Conservation (phyloP, 1,284 basidiomycete species). For the Tilletia horrida region DNA sequence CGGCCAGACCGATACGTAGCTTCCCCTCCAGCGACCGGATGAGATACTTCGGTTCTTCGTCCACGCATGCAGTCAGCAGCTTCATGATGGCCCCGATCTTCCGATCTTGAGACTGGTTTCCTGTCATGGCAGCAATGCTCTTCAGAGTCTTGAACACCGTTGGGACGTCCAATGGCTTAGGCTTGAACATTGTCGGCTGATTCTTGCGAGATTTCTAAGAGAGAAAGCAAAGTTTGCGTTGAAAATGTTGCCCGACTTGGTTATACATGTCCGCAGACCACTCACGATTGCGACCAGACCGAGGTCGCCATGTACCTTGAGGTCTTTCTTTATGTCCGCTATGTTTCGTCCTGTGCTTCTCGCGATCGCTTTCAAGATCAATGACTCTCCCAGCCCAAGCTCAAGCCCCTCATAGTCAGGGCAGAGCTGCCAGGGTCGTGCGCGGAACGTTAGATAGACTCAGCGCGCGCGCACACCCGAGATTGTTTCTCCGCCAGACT, state of each 20-base stretch:
- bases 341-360: constrained; percentile 86
- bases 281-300: constrained; percentile 88
- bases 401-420: constrained; percentile 96
- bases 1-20: constrained; percentile 92
- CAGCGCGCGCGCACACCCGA: too few species aligned
- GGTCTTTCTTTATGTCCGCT: constrained; percentile 79
- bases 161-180: constrained; percentile 81
- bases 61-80: constrained; percentile 83
- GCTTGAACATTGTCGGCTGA: constrained; percentile 92
- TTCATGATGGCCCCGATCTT: constrained; percentile 96
- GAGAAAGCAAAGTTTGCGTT: not conserved
- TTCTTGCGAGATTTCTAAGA: constrained; percentile 83
- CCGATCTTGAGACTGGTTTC: constrained; percentile 61
- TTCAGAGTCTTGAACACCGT: constrained; percentile 61
- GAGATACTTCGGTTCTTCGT: constrained; percentile 88
- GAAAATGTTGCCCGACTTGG: not conserved
- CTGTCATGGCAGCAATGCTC: constrained; percentile 67
- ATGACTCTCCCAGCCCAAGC: constrained; percentile 90
- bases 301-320: constrained; percentile 90
- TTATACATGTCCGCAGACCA: not conserved
- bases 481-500: constrained; percentile 40
- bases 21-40: constrained; percentile 95
- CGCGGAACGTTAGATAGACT: too few species aligned
- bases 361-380: constrained; percentile 91
- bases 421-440: constrained; percentile 64